Evolutionary conservation across 2,329 filamentous ascomycete genomes (phyloP).

Genomic region (Penicillium sp.): DNA sequence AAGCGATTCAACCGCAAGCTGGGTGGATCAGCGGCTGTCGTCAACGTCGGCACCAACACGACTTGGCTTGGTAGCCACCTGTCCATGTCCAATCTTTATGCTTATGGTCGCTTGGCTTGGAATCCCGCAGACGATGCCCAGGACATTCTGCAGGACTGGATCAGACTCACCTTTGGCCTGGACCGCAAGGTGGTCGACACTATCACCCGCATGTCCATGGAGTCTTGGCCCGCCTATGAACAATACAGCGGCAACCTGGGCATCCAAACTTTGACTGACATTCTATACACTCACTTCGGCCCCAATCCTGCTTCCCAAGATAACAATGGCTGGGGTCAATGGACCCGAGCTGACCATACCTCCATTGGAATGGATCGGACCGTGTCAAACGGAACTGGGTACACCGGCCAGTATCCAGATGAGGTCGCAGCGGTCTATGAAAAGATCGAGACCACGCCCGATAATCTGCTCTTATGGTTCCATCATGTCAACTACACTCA

Average conservation of each 20-base stretch:
- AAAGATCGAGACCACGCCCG: conserved; percentile 59
- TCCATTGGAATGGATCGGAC: conserved; percentile 70
- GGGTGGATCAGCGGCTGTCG: conserved; percentile 63
- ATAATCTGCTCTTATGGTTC: conserved; percentile 68
- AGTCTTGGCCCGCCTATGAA: conserved; percentile 68
- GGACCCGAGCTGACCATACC: conserved; percentile 61
- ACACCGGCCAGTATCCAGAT: conserved; percentile 61
- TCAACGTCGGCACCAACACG: conserved; percentile 62
- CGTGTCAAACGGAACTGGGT: conserved; percentile 63
- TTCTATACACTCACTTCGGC: conserved; percentile 63
- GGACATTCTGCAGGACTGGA: conserved; percentile 61
- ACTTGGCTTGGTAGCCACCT: conserved; percentile 69
- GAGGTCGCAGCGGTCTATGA: conserved; percentile 60
- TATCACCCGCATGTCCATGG: conserved; percentile 61
- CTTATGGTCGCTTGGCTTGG: conserved; percentile 66
- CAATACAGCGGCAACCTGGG: conserved; percentile 68
- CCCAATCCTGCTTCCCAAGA: conserved; percentile 65
- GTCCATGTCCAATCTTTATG: conserved; percentile 68
- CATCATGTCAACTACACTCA: conserved; percentile 69
- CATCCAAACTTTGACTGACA: conserved; percentile 66
- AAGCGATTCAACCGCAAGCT: conserved; percentile 55
- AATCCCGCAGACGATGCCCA: conserved; percentile 51
- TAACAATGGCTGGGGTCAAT: conserved; percentile 66
- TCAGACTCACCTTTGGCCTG: conserved; percentile 60
- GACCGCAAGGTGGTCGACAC: conserved; percentile 55